phyloP scores from a whole-genome alignment of 2,329 filamentous ascomycete species.

The Aaosphaeria pasadenensis region DNA sequence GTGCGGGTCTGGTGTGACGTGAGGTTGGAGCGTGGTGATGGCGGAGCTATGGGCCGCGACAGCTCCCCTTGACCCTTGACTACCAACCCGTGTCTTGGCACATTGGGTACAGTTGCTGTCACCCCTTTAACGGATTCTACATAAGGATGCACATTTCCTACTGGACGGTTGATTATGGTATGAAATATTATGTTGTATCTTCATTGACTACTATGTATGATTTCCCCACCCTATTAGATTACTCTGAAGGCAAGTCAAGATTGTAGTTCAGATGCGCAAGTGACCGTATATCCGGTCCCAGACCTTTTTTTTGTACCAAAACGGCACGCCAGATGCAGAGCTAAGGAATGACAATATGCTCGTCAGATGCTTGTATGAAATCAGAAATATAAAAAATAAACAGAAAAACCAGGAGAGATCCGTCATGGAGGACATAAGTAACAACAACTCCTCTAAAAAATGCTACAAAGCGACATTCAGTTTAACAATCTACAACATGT shows the following conservation, averaged over 20 bases:
- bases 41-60: neutral
- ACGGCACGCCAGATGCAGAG: neutral
- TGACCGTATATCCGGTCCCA: neutral
- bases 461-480: slow-evolving; percentile 1
- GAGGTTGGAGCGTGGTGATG: neutral
- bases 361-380: neutral
- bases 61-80: no score
- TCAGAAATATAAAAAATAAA: neutral
- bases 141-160: no score
- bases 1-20: neutral
- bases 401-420: neutral
- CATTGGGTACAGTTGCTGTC: no score
- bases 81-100: no score
- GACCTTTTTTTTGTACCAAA: neutral
- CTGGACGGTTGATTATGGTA: no score
- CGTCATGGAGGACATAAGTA: slow-evolving; percentile 10
- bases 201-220: neutral
- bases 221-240: slow-evolving; percentile 11
- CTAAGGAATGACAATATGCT: neutral
- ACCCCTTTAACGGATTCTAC: no score
- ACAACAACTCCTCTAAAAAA: slow-evolving; percentile 15
- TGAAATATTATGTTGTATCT: slow-evolving; percentile 9
- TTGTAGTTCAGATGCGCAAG: neutral
- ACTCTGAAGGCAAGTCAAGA: slow-evolving; percentile 8
- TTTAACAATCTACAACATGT: slow-evolving; percentile 63